Evolutionary conservation across 495 filamentous ascomycete genomes (phyloP), one percentile per base, ranked within the genome.

Genomic region (Aspergillus hancockii): DNA sequence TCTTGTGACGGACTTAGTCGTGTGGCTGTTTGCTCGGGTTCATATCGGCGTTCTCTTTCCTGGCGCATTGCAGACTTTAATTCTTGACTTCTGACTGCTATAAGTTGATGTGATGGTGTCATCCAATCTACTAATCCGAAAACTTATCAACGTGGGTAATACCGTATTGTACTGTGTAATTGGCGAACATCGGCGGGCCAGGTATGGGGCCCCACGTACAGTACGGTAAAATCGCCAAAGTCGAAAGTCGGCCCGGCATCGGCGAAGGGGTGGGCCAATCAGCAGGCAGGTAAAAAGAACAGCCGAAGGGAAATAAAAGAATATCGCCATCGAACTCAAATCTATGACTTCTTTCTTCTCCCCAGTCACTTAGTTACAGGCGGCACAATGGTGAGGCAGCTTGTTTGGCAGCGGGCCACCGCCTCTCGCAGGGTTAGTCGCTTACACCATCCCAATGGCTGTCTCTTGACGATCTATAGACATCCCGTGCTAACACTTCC

Each of bases 381-480:
- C 19, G 31, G 25, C 50, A 69, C 52, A 49, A 74, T 74, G 71
- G 63, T 74, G 65, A 68, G 67, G 63, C 71, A 71, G 63, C 57
- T 74, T 64, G 65, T 74, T 43, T 70, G 67, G 67, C 67, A 68
- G 50, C 59, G 67, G 62, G 67, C 68, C 50, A 60, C 61, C 34
- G 69, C 69, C 57, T 67, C 67, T 59, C 71, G 63, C 31, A 68
- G 62, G 67, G 71, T 74, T 60, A 54, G 71, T 70, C 13, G 22
- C 25, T 57, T 22, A 21, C 30, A 32, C 52, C 12, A 38, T 34
- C 12, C 16, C 36, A 46, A 58, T 57, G 54, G 53, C 10, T 54
- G n/a, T 7, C 38, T 41, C 38, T 18, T 41, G 16, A 28, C 10
- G 25, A 18, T 55, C 8, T 14, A 16, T 47, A 1, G 7, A 38